Evolutionary conservation across 2,329 filamentous ascomycete species (phyloP).

Genomic region (Cladorrhinum sp.): DNA sequence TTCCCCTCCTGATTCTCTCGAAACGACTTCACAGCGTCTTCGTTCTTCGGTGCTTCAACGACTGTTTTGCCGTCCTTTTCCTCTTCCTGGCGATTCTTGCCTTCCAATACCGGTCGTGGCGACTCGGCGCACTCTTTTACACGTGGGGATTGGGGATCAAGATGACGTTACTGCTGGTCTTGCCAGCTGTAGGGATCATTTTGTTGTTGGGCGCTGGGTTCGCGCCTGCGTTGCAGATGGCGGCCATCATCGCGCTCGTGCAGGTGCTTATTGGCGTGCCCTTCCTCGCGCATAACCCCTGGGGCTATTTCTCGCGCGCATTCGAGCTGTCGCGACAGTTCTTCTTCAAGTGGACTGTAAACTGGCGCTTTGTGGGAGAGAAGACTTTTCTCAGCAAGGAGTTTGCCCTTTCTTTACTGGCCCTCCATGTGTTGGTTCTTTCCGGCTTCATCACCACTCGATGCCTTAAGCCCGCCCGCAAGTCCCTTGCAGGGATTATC

Average conservation of each 20-base stretch:
- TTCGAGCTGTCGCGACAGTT: conserved; percentile 92
- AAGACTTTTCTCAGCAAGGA: conserved; percentile 66
- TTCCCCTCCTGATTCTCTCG: conserved; percentile 80
- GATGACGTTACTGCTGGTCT: conserved; percentile 82
- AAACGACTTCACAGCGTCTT: conserved; percentile 95
- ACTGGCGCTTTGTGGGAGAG: conserved; percentile 95
- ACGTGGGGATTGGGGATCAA: conserved; percentile 84
- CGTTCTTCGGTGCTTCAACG: conserved; percentile 90
- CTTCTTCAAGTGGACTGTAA: conserved; percentile 97
- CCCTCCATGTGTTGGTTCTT: conserved; percentile 63
- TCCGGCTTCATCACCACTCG: conserved; percentile 60
- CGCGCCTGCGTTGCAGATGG: conserved; percentile 62
- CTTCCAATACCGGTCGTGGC: conserved; percentile 74
- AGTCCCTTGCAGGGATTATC: conserved; percentile 54
- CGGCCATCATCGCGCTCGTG: conserved; percentile 69
- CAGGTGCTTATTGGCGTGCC: conserved; percentile 67
- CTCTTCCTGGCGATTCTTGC: conserved; percentile 78
- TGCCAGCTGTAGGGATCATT: conserved; percentile 76
- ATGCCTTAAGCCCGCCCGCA: conserved; percentile 70
- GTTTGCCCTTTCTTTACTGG: conserved; percentile 68
- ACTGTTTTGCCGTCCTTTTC: conserved; percentile 81
- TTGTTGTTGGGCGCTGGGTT: conserved; percentile 72
- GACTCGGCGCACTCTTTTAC: conserved; percentile 68
- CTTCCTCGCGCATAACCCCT: conserved; percentile 64
- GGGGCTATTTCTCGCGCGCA: conserved; percentile 73